Conservation (phyloP, 768 basidiomycete species). For the Phylloporus rhodoxanthus region DNA sequence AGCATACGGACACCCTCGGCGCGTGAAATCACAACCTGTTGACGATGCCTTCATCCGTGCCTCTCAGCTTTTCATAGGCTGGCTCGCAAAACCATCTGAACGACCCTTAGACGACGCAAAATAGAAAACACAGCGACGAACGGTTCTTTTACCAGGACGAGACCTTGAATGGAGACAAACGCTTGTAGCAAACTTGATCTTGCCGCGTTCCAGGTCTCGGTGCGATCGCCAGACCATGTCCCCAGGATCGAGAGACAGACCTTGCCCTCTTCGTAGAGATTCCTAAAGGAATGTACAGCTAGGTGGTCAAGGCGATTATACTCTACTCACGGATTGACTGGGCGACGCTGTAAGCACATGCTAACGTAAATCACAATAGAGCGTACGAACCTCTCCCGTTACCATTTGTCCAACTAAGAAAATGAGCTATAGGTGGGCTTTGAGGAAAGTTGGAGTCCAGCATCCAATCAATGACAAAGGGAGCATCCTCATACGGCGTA, state of each 20-base stretch:
- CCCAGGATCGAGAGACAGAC: conserved; percentile 89
- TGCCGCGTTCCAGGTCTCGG: conserved; percentile 80
- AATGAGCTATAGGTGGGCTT: conserved; percentile 81
- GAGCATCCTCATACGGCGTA: conserved; percentile 93
- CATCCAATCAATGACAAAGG: conserved; percentile 93
- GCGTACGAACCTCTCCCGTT: conserved; percentile 57
- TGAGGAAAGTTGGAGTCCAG: conserved; percentile 80
- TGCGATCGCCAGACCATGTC: conserved; percentile 87
- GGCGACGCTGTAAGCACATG: neutral
- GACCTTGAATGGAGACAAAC: conserved; percentile 88
- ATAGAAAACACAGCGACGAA: conserved; percentile 37
- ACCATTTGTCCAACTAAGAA: conserved; percentile 91
- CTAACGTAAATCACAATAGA: neutral
- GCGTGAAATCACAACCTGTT: conserved; percentile 54
- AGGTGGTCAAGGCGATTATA: neutral
- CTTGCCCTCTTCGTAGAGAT: conserved; percentile 93
- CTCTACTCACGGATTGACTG: conserved; percentile 67
- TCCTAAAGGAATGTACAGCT: conserved; percentile 38
- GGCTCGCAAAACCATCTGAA: conserved; percentile 86
- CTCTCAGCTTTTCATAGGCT: conserved; percentile 86
- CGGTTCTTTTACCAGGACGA: conserved; percentile 90
- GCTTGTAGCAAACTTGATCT: conserved; percentile 87
- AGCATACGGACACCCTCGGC: neutral
- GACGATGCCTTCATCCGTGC: conserved; percentile 83
- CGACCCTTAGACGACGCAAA: conserved; percentile 3